These are phyloP conservation scores for Saccharum hybrid DNA, from an alignment of 202 grass and related monocot genomes.

Conservation along the genomic window DNA sequence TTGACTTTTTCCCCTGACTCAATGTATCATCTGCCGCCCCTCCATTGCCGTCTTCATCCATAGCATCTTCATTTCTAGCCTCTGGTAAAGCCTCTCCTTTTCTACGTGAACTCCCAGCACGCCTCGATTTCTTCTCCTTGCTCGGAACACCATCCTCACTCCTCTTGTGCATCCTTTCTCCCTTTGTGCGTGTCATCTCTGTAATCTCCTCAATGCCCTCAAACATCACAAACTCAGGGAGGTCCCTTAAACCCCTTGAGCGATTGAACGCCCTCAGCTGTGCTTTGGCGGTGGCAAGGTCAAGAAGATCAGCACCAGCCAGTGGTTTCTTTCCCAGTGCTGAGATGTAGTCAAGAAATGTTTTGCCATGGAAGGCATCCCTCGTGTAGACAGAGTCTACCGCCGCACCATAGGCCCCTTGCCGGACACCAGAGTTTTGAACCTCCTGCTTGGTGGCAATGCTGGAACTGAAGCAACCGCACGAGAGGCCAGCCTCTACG, in stretches of 20 bases:
- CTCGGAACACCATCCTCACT: slow-evolving; percentile 30
- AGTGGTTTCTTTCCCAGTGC: slow-evolving; percentile 55
- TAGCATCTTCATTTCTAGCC: slow-evolving; percentile 12
- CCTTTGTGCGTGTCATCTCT: slow-evolving; percentile 5
- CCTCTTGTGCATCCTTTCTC: slow-evolving; percentile 43
- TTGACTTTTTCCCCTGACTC: slow-evolving; percentile 34
- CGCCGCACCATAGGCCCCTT: slow-evolving; percentile 33
- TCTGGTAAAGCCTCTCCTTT: slow-evolving; percentile 27
- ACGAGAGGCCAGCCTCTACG: slow-evolving; percentile 58
- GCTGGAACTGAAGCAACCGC: slow-evolving; percentile 47
- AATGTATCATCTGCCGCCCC: not conserved
- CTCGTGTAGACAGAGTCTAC: slow-evolving; percentile 57
- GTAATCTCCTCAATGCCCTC: slow-evolving; percentile 49
- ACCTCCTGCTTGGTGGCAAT: slow-evolving; percentile 50
- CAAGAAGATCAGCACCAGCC: slow-evolving; percentile 48
- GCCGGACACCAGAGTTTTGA: slow-evolving; percentile 66
- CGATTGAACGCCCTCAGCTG: slow-evolving; percentile 75
- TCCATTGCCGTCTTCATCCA: slow-evolving; percentile 23
- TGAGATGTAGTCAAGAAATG: slow-evolving; percentile 59
- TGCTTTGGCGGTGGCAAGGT: slow-evolving; percentile 54
- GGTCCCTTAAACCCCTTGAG: slow-evolving; percentile 55
- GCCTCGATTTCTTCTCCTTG: slow-evolving; percentile 43
- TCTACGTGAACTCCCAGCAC: not conserved
- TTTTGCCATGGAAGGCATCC: slow-evolving; percentile 45
- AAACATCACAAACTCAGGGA: slow-evolving; percentile 59